Base-by-base conservation (phyloP, 1,284 basidiomycete species). In the Ceratorhiza oryzae-sativae region DNA sequence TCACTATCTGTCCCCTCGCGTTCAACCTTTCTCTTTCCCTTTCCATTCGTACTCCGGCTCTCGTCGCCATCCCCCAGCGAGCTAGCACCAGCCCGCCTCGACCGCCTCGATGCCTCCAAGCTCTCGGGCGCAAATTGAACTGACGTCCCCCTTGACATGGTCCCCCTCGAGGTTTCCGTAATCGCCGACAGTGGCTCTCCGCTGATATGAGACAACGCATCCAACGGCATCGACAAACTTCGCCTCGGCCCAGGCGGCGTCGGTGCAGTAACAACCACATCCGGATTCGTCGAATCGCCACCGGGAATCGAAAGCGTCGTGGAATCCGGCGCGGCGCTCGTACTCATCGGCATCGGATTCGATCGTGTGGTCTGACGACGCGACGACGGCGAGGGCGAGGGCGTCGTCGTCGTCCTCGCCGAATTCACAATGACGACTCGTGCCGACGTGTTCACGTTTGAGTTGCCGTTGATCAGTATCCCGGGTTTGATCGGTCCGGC, bases 51-150 rank as follows among this genome's bases (percentile, higher is more conserved):
- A 56, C 30, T 56, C 25, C 39, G 51, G 13, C 41, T 30, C 39
- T 10, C 34, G 10, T 30, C 48, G 1, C 32, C 27, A 3, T 42
- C 56, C 6, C 5, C 61, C 13, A 53, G n/a, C 32, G 60, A 62
- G 25, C 39, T 41, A 46, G 41, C 42, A 27, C 20, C 51, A 10
- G 63, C 34, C 51, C 49, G 23, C 34, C 41, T 45, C 18, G 34
- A n/a, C 36, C 53, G 36, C 53, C 65, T 68, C 5, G 45, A 36
- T 12, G 36, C 65, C 51, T 68, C 53, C 13, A 30, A 46, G 27
- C 51, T 68, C 49, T 68, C 65, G 27, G 63, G 63, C 23, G 41
- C 65, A 68, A 68, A 68, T 48, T 68, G 65, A 15, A 68, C 65
- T 39, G 51, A 56, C 39, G 65, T 68, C 27, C 65, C 65, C 30